Evolutionary conservation across 805 yeast species (phyloP), one percentile per base, ranked within the genome.

Genomic region (Limtongia smithiae): DNA sequence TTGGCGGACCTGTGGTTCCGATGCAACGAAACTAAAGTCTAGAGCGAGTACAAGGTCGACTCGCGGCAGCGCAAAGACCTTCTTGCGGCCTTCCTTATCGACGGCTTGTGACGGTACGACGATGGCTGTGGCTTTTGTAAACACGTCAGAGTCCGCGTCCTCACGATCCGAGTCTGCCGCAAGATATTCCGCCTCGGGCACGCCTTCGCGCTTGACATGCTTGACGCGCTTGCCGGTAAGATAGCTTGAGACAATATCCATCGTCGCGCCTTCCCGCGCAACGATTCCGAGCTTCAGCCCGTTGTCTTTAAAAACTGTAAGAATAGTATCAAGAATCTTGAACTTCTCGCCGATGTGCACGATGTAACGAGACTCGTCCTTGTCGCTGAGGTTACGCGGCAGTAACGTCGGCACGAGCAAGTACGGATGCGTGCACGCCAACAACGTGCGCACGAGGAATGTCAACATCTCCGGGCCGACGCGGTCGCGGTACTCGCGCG

Each of bases 351-450:
- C 44, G n/a, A 39, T 27, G 24, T 52, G 59, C 3, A 52, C 56
- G 30, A 58, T 51, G 37, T 48, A 58, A 8, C 60, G 54, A 15
- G 60, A 41, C 37, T 58, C 62, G 31, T 54, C 57, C 41, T 54
- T 54, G 35, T 58, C 62, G 27, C 56, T 52, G 53, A 86, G 71
- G 53, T 82, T 81, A 66, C 83, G 86, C 14, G 97, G 97, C 75
- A 87, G 77, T 59, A 83, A 82, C 64, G 90, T 95, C 50, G 82
- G 82, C 46, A 91, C 86, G 44, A 91, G 69, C 42, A 91, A 67
- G 60, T 84, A 90, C 0, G 97, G 97, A 68, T 91, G 98, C 0
- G 91, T 80, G 21, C 94, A 81, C 2, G 90, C 93, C 22, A 83
- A 72, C 64, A 82, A 83, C 37, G 90, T 79, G 67, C 90, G 89